Base-by-base conservation (phyloP, 371 early-diverging fungal genomes). In the Lichtheimia hyalospora region DNA sequence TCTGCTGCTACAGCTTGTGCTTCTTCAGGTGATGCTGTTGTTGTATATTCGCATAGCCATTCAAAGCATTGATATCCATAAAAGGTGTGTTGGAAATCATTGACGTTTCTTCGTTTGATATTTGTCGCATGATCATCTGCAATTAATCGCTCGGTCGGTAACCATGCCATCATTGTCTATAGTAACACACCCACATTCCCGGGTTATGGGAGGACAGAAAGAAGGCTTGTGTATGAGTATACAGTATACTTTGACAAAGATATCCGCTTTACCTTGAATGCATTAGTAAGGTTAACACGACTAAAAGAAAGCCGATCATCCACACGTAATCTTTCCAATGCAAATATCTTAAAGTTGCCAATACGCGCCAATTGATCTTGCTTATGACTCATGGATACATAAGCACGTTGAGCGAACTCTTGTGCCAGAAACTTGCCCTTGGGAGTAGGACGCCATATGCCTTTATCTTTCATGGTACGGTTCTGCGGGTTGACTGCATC, bases 31-130 rank as follows among this genome's bases (percentile, higher is more conserved):
- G 83, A 75, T 25, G 86, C 77, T 21, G 82, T 82, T 0, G 85
- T 79, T 0, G 87, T 81, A 55, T 84, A 79, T 46, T 83, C 83
- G 54, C 82, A 67, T 27, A 90, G 71, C 88, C 88, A 89, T 41
- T 84, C 88, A 59, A 70, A 68, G 49, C 77, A 73, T 40, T 76
- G 77, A 41, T 73, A 67, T 0, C 77, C 77, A 49, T 61, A 76
- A 58, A 76, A 76, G 0, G 71, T 62, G 43, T 72, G 49, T 43
- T 61, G 57, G 24, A 64, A 73, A 16, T 69, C 64, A 3, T 53
- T 40, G 5, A 64, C 23, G 18, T 49, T 59, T 0, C 57, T 28
- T 14, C 58, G 62, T 13, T 69, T 60, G 28, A 75, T 49, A 4
- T 70, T 70, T 0, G 46, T 16, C 21, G 81, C 86, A 25, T 83